A percentile compares a stretch with the other conserved stretches of the same genome.
Evolutionary conservation across 768 basidiomycete genomes (phyloP).

Genomic region (Mycena galericulata): DNA sequence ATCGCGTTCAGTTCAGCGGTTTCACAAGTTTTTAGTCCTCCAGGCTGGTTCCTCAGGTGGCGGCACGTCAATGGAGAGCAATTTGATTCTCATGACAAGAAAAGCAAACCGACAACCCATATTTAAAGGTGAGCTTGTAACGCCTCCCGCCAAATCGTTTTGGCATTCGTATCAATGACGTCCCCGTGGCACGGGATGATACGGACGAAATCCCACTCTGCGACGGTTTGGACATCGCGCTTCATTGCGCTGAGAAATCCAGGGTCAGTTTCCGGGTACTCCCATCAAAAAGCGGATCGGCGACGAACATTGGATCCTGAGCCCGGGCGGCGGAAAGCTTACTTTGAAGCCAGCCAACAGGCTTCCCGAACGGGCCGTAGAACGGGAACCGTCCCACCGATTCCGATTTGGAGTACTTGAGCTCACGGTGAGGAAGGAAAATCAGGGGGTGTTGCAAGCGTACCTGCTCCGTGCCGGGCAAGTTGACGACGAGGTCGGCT

Average conservation of each 20-base stretch:
- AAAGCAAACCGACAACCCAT: too few species aligned
- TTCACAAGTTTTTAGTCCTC: too few species aligned
- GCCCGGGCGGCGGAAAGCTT: constrained; percentile 34
- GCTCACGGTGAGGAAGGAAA: not conserved
- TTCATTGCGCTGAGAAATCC: constrained; percentile 66
- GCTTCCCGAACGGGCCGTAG: constrained; percentile 41
- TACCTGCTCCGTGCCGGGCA: constrained; percentile 84
- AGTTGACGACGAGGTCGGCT: constrained; percentile 88
- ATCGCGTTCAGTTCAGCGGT: too few species aligned
- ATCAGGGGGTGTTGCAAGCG: not conserved
- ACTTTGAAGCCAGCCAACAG: constrained; percentile 51
- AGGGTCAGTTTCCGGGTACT: too few species aligned
- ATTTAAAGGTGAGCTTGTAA: too few species aligned
- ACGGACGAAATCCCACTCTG: constrained; percentile 78
- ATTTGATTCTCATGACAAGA: too few species aligned
- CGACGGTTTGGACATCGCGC: constrained; percentile 72
- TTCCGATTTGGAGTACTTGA: constrained; percentile 57
- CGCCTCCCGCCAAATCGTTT: constrained; percentile 58
- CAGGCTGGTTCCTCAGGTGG: too few species aligned
- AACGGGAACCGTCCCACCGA: constrained; percentile 39
- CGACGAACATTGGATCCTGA: constrained; percentile 54
- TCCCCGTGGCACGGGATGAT: constrained; percentile 83
- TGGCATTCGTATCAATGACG: constrained; percentile 66
- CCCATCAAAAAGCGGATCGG: too few species aligned
- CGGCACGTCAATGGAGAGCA: too few species aligned